Evolutionary conservation across 2,329 filamentous ascomycete genomes (phyloP).

Genomic region (Curvularia eragrostidis): DNA sequence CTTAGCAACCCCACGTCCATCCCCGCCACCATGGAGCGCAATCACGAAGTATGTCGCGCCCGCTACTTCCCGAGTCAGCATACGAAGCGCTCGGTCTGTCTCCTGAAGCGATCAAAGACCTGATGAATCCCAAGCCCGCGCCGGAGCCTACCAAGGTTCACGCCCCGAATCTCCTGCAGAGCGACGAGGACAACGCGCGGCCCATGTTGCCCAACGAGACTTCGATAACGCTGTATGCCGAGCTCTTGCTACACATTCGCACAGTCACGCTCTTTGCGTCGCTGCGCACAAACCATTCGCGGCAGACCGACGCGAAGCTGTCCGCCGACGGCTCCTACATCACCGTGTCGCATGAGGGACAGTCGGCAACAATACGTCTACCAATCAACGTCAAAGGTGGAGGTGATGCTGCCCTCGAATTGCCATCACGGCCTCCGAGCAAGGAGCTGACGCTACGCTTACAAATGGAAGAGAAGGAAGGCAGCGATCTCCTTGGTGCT

Average conservation of each 20-base stretch:
- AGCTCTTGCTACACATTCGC: conserved; percentile 66
- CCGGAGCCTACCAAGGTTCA: conserved; percentile 27
- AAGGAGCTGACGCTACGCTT: conserved; percentile 63
- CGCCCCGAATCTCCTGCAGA: conserved; percentile 43
- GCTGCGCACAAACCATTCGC: conserved; percentile 53
- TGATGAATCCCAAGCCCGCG: conserved; percentile 43
- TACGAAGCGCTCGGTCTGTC: conserved; percentile 46
- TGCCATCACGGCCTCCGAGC: conserved; percentile 55
- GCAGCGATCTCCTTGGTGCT: conserved; percentile 36
- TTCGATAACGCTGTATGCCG: conserved; percentile 60
- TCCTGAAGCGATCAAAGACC: conserved; percentile 37
- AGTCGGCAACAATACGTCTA: conserved; percentile 54
- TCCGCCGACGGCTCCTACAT: conserved; percentile 54
- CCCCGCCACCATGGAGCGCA: conserved; percentile 35
- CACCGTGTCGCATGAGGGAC: conserved; percentile 56
- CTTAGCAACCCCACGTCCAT: conserved; percentile 17
- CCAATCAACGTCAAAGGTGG: conserved; percentile 55
- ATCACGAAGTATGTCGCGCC: conserved; percentile 41
- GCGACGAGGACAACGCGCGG: conserved; percentile 28
- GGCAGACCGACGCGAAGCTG: conserved; percentile 53
- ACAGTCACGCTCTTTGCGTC: conserved; percentile 65
- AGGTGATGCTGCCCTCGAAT: conserved; percentile 56
- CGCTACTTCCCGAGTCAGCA: conserved; percentile 46
- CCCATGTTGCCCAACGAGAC: conserved; percentile 41
- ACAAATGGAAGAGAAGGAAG: conserved; percentile 56